A percentile compares a stretch with the other conserved stretches of the same genome.
Evolutionary conservation across 1,284 basidiomycete species (phyloP).

Genomic region (Erythrobasidium hasegawianum): DNA sequence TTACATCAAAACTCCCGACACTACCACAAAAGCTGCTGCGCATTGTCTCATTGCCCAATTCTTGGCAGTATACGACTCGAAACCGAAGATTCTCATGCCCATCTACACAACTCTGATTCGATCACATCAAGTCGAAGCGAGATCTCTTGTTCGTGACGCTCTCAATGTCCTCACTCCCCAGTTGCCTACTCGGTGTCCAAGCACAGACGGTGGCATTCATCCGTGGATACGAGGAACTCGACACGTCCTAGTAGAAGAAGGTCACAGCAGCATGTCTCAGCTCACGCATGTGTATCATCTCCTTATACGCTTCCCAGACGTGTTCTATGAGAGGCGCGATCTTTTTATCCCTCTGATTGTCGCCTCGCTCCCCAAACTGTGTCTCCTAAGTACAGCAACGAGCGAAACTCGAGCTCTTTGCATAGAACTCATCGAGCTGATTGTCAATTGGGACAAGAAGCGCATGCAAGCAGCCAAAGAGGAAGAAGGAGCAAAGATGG

Average conservation of each 20-base stretch:
- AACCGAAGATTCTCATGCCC: constrained; percentile 88
- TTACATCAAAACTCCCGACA: constrained; percentile 78
- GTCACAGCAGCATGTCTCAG: constrained; percentile 67
- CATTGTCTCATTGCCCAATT: constrained; percentile 92
- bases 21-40: constrained; percentile 89
- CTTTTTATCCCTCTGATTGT: constrained; percentile 96
- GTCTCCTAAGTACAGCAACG: constrained; percentile 67
- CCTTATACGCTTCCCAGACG: constrained; percentile 81
- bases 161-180: constrained; percentile 86
- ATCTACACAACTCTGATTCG: constrained; percentile 92
- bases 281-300: constrained; percentile 87
- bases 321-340: constrained; percentile 90
- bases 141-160: constrained; percentile 76
- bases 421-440: constrained; percentile 51
- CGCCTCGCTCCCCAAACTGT: constrained; percentile 81
- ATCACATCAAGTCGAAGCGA: constrained; percentile 70
- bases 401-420: constrained; percentile 68
- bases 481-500: constrained; percentile 50
- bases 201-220: constrained; percentile 46
- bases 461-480: constrained; percentile 54
- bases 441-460: constrained; percentile 51
- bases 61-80: constrained; percentile 84
- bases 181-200: constrained; percentile 58
- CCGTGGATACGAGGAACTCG: constrained; percentile 89
- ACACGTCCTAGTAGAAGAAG: constrained; percentile 84